Percentiles rank a stretch among this genome's conserved stretches.
phyloP scores from a whole-genome alignment of 2,329 filamentous ascomycete species.

The Calonectria ilicicola region DNA sequence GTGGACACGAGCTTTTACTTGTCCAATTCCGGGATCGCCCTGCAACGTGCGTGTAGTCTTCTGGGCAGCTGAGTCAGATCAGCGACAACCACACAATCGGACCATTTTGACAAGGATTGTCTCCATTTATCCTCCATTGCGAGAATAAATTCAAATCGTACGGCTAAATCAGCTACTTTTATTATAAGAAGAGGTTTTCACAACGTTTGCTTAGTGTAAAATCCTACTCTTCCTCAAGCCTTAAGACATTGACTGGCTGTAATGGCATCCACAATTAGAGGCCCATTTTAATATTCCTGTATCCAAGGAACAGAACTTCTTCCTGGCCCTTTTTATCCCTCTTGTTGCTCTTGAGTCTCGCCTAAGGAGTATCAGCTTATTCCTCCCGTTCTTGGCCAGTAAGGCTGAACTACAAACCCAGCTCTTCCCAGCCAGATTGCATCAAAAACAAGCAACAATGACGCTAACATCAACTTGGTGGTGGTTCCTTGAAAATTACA shows the following conservation, averaged over 20 bases:
- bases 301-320: too few relatives aligned
- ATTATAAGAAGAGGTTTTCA: neutral
- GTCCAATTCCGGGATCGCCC: neutral
- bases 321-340: too few relatives aligned
- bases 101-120: neutral
- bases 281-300: too few relatives aligned
- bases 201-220: neutral
- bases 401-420: too few relatives aligned
- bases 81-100: neutral
- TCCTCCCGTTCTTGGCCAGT: too few relatives aligned
- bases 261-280: too few relatives aligned
- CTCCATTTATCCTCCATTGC: neutral
- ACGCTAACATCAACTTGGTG: neutral
- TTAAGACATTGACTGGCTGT: too few relatives aligned
- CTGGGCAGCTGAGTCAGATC: neutral
- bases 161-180: too few relatives aligned
- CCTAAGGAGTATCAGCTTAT: too few relatives aligned
- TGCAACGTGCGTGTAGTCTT: neutral
- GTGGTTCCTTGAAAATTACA: neutral
- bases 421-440: neutral
- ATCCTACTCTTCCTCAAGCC: neutral
- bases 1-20: neutral
- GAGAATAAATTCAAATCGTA: neutral
- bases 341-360: too few relatives aligned
- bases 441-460: neutral